Percentiles rank a stretch among this genome's conserved stretches.
Evolutionary conservation across 2,329 filamentous ascomycete genomes (phyloP).

Genomic region (Venturia aucupariae): DNA sequence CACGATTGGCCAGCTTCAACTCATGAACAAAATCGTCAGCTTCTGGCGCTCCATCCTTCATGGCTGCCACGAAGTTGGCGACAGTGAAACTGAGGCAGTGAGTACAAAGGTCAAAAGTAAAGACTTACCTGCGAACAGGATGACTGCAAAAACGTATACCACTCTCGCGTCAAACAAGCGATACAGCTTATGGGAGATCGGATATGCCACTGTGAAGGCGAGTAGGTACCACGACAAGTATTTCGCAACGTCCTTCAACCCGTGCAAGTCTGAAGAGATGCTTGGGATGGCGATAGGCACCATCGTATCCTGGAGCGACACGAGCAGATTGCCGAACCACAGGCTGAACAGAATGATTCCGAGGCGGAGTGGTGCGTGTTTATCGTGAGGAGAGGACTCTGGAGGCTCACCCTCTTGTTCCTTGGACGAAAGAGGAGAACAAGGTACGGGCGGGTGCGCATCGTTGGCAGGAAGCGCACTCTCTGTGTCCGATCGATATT

Average conservation of each 20-base stretch:
- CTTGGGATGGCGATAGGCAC: not conserved
- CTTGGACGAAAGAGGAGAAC: not conserved
- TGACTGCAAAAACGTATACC: not conserved
- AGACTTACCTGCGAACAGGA: conserved; percentile 3
- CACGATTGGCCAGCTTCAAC: not conserved
- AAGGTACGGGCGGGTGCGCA: not conserved
- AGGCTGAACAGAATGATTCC: not conserved
- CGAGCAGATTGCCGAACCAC: conserved; percentile 5
- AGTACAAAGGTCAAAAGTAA: not conserved
- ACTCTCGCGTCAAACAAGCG: not conserved
- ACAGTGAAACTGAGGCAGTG: not conserved
- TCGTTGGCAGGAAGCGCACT: not conserved
- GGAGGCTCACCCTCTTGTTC: not conserved
- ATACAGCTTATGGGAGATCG: not conserved
- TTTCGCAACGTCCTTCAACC: not conserved
- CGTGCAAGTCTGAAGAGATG: not conserved
- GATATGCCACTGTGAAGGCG: not conserved
- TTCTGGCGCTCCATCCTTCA: too few species aligned
- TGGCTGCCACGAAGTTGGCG: not conserved
- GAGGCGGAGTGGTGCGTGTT: not conserved
- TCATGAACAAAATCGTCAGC: not conserved
- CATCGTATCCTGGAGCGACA: not conserved
- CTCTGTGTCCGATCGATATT: not conserved
- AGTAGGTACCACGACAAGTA: not conserved
- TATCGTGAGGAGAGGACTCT: not conserved